Conservation (phyloP, 257 asterid genomes). For the Capsicum baccatum region DNA sequence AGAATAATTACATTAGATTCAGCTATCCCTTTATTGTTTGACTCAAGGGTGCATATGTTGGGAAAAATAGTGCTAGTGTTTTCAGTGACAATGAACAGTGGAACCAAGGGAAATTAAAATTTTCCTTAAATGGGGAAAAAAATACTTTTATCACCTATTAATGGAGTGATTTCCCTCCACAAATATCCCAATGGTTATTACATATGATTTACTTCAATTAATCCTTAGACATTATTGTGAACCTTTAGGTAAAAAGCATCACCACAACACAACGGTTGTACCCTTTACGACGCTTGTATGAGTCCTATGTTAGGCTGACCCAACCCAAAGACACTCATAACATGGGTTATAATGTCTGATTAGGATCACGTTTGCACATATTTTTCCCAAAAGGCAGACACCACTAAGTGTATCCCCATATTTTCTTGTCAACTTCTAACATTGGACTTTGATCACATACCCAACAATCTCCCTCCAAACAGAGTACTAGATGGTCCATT, state of each 20-base stretch:
- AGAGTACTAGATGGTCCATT: background rate
- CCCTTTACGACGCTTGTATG: background rate
- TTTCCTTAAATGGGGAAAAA: background rate
- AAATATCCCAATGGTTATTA: background rate
- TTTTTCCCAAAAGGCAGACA: background rate
- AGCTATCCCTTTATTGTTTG: background rate
- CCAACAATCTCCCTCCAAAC: background rate
- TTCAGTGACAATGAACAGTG: background rate
- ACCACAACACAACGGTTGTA: background rate
- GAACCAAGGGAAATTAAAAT: background rate
- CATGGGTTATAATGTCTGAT: background rate
- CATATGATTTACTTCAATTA: background rate
- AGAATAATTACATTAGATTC: background rate
- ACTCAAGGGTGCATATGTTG: background rate
- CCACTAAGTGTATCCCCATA: background rate
- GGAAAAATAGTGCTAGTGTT: background rate
- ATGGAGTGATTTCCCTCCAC: background rate
- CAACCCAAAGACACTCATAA: background rate
- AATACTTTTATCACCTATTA: background rate
- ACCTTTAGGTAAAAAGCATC: background rate
- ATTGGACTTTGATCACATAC: background rate
- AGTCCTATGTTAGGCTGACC: background rate
- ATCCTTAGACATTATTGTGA: background rate
- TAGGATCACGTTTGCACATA: background rate
- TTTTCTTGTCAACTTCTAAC: background rate